phyloP scores from a whole-genome alignment of 192 early-diverging fungal species.

The Rhizoclosmatium globosum region DNA sequence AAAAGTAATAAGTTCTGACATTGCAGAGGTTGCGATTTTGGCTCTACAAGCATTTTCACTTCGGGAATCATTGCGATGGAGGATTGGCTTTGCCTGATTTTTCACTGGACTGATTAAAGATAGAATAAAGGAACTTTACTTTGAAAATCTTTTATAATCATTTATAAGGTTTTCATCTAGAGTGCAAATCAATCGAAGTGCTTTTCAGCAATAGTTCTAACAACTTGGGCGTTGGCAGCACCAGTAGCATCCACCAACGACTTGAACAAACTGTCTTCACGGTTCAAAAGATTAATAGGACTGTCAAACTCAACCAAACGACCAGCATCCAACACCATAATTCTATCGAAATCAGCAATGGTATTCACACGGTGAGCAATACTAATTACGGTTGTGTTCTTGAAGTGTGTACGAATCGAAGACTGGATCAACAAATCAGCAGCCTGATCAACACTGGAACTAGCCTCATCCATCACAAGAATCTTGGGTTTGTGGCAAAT shows the following conservation, averaged over 20 bases:
- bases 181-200: too few species aligned
- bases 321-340: conserved; percentile 81
- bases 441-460: conserved; percentile 68
- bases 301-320: conserved; percentile 78
- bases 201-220: conserved; percentile 42
- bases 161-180: too few species aligned
- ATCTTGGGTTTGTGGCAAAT: conserved; percentile 49
- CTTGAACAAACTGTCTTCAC: conserved; percentile 53
- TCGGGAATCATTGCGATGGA: too few species aligned
- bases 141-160: too few species aligned
- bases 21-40: too few species aligned
- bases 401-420: conserved; percentile 57
- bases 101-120: too few species aligned
- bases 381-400: conserved; percentile 74
- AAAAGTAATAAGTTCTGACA: too few species aligned
- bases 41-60: too few species aligned
- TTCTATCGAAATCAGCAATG: conserved; percentile 82
- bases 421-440: conserved; percentile 77
- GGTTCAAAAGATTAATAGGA: conserved; percentile 60
- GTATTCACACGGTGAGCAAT: conserved; percentile 88
- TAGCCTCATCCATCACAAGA: conserved; percentile 71
- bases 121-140: too few species aligned
- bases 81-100: too few species aligned
- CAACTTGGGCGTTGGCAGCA: conserved; percentile 35
- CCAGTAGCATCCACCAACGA: too few species aligned